Base-by-base conservation (phyloP, 1,284 basidiomycete genomes). In the Cutaneotrichosporon spelunceum region DNA sequence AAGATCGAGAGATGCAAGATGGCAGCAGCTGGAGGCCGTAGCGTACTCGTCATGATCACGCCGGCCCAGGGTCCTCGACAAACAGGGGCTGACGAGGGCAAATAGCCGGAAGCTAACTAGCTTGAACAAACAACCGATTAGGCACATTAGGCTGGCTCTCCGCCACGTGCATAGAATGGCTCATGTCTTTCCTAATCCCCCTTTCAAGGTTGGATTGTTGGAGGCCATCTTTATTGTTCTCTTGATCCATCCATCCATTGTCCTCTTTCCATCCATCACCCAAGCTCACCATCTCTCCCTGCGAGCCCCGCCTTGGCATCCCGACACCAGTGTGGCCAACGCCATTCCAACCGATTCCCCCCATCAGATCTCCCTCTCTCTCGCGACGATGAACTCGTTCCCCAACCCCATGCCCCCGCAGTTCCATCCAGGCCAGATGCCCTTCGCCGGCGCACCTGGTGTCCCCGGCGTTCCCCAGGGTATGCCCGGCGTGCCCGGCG, bases 401-500 rank as follows among this genome's bases (percentile, higher is more conserved):
- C 62, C 60, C 14, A 57, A 59, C 65, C 59, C 64, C 26, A 60
- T 61, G 52, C 64, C 59, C 23, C 45, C 21, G 19, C 61, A 62
- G 57, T 61, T 53, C 45, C 52, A 53, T 47, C 50, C 36, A 8
- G 50, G 36, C 13, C 42, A 59, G 27, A 59, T 59, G 57, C 50
- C 34, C 8, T 53, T 48, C 26, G 52, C 50, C 8, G 52, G 52
- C 23, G 34, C 23, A 23, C 52, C 58, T 30, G 58, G 58, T 44
- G 50, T 45, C 14, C 29, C 44, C 6, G 47, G 54, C 21, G 26
- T 49, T 39, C 47, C 55, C 10, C 52, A 36, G 27, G 52, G 27
- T 19, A 56, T 54, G 53, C 42, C 36, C 9, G 47, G 47, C 7
- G 44, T 36, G 11, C 45, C 58, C 27, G 47, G 50, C 7, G 47